Evolutionary conservation across 2,329 filamentous ascomycete species (phyloP), one percentile per base, ranked within the genome.

Genomic region (Cercospora zeae-maydis): DNA sequence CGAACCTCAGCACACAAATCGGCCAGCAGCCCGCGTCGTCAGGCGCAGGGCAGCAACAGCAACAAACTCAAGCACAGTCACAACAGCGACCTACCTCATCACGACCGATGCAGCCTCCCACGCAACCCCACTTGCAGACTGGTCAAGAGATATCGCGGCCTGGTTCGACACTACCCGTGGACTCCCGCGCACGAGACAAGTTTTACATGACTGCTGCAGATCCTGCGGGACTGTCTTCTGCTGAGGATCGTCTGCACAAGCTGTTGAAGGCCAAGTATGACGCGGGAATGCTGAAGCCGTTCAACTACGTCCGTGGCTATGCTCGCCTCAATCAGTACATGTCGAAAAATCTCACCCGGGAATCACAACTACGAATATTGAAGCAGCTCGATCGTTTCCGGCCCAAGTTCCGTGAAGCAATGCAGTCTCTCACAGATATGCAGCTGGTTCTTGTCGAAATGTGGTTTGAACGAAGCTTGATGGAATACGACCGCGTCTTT

Each of bases 281-380:
- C 69, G 95, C 95, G 0, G 95, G 95, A 1, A 83, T 99, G 72
- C 81, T 99, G 63, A 95, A 93, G 74, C 95, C 95, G 1, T 99
- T 99, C 83, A 98, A 98, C 79, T 99, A 99, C 76, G 91, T 98
- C 70, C 96, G 96, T 73, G 95, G 95, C 11, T 99, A 99, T 76
- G 89, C 92, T 10, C 86, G 92, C 33, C 81, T 99, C 53, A 91
- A 92, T 66, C 87, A 89, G 66, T 99, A 97, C 76, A 93, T 99
- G 83, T 92, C 97, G 72, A 86, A 88, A 63, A 88, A 98, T 74
- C 89, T 98, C 75, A 87, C 91, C 58, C 85, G 89, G 24, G 81
- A 85, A 14, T 95, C 91, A 19, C 92, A 95, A 66, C 89, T 96
- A 71, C 95, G 96, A 79, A 97, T 99, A 66, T 80, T 96, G 49